Percentiles rank a stretch among this genome's conserved stretches.
These are phyloP conservation scores for Fistulifera pelliculosa DNA, from an alignment of 108 stramenopile genomes.

Conservation along the genomic window DNA sequence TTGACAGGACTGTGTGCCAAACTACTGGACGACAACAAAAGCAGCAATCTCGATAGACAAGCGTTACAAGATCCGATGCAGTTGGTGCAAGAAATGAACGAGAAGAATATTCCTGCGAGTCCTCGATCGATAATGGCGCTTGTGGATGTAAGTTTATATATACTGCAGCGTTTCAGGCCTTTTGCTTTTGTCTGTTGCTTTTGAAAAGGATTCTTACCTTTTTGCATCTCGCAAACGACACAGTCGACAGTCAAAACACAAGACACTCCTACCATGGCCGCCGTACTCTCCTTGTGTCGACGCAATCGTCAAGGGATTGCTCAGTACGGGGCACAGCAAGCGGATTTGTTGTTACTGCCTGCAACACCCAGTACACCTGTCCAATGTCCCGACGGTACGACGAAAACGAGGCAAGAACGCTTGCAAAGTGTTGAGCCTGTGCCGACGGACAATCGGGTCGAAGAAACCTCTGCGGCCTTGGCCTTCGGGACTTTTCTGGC, in stretches of 20 bases:
- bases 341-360: slow-evolving; percentile 45
- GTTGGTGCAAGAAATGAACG: slow-evolving; percentile 77
- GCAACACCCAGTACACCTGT: slow-evolving; percentile 17
- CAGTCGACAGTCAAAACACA: slow-evolving; percentile 63
- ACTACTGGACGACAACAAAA: slow-evolving; percentile 40
- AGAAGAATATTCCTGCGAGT: slow-evolving; percentile 43
- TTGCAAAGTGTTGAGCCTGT: slow-evolving; percentile 42
- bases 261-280: slow-evolving; percentile 60
- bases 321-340: slow-evolving; percentile 52
- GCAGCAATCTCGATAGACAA: slow-evolving; percentile 2
- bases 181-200: too few relatives aligned
- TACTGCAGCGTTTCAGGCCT: background rate
- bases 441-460: slow-evolving; percentile 72
- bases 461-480: slow-evolving; percentile 70
- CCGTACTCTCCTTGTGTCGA: slow-evolving; percentile 38
- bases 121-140: slow-evolving; percentile 63
- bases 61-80: slow-evolving; percentile 49
- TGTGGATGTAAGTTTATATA: slow-evolving; percentile 60
- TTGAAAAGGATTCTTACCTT: too few relatives aligned
- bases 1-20: slow-evolving; percentile 81
- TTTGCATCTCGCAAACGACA: background rate
- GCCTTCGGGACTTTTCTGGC: slow-evolving; percentile 50
- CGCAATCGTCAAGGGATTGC: slow-evolving; percentile 41
- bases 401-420: slow-evolving; percentile 40
- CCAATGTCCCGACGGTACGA: slow-evolving; percentile 29